Conservation (phyloP, 1,139 yeast species). For the Zygosaccharomyces sapae region DNA sequence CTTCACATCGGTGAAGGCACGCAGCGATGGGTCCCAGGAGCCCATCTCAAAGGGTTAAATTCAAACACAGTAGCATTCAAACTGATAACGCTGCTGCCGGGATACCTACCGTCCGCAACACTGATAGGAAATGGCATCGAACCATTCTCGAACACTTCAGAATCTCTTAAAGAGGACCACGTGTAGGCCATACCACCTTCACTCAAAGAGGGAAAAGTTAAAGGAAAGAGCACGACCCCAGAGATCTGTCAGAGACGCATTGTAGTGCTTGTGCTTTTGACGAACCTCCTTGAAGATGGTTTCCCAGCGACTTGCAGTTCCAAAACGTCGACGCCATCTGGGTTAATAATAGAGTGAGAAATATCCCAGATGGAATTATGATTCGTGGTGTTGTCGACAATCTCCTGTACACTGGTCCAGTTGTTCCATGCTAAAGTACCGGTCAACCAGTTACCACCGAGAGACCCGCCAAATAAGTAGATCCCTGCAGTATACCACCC, state of each 20-base stretch:
- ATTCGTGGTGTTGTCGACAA: constrained; percentile 42
- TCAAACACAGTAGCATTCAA: constrained; percentile 74
- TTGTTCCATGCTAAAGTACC: constrained; percentile 78
- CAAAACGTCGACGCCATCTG: constrained; percentile 68
- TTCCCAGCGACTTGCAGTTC: constrained; percentile 52
- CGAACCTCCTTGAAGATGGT: constrained; percentile 39
- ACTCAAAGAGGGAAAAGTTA: constrained; percentile 56
- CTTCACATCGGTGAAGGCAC: constrained; percentile 61
- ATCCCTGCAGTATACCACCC: constrained; percentile 70
- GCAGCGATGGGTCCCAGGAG: constrained; percentile 78
- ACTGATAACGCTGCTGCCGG: constrained; percentile 53
- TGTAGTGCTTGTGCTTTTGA: constrained; percentile 65
- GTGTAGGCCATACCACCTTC: constrained; percentile 61
- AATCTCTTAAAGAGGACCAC: constrained; percentile 16
- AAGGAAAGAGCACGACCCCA: constrained; percentile 88
- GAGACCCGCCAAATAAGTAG: constrained; percentile 74
- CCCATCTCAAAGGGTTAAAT: constrained; percentile 76
- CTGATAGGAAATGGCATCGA: constrained; percentile 82
- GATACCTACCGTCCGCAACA: constrained; percentile 74
- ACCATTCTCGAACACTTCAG: constrained; percentile 48
- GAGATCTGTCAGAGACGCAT: constrained; percentile 75
- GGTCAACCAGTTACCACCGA: constrained; percentile 40
- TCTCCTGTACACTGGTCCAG: constrained; percentile 67
- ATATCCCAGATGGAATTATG: constrained; percentile 66
- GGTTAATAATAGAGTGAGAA: constrained; percentile 51